Percentiles rank a stretch among this genome's conserved stretches.
phyloP scores from a whole-genome alignment of 164 flowering plant genomes.

The Taxillus chinensis region DNA sequence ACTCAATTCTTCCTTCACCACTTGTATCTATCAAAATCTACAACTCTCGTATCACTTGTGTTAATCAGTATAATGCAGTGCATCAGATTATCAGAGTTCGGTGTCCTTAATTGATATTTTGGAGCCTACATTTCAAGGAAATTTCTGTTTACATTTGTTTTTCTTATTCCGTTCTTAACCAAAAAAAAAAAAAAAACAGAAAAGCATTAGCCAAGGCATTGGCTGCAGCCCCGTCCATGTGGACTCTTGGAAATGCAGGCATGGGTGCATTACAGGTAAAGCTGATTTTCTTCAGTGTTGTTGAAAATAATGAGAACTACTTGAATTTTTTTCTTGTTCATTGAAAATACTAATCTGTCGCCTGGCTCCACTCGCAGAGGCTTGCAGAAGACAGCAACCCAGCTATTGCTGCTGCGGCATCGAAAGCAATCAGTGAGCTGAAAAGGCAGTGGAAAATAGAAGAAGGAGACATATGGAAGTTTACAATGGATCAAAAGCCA shows the following conservation, averaged over 20 bases:
- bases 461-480: conserved; percentile 88
- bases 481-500: conserved; percentile 45
- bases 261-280: conserved; percentile 94
- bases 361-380: conserved; percentile 39
- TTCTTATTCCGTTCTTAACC: too few relatives aligned
- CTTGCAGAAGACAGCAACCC: conserved; percentile 89
- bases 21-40: too few relatives aligned
- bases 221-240: conserved; percentile 97
- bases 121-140: too few relatives aligned
- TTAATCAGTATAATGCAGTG: too few relatives aligned
- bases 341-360: not conserved
- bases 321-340: not conserved
- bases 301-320: not conserved
- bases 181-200: conserved; percentile 19
- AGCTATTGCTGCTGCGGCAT: conserved; percentile 76
- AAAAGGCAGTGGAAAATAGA: conserved; percentile 90
- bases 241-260: conserved; percentile 99
- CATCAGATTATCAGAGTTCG: too few relatives aligned
- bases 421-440: conserved; percentile 67
- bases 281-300: not conserved
- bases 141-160: too few relatives aligned
- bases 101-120: too few relatives aligned
- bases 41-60: too few relatives aligned
- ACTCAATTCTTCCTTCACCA: too few relatives aligned
- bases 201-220: conserved; percentile 91